Base-by-base conservation (phyloP, 225 moss, liverwort and hornwort genomes). In the Marchantia polymorpha region DNA sequence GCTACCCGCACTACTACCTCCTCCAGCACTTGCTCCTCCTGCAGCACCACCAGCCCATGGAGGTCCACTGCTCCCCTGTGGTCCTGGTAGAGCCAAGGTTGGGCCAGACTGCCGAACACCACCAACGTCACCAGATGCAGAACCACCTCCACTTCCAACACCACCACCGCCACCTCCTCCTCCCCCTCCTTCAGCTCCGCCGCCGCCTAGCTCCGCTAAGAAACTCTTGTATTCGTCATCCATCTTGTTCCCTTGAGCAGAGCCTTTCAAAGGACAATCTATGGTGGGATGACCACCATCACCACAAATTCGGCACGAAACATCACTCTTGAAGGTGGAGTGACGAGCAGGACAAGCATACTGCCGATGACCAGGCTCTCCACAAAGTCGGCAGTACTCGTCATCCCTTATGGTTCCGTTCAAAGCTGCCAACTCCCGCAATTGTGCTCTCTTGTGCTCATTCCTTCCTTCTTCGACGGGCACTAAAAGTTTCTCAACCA, bases 251-350 rank as follows among this genome's bases (percentile, higher is more conserved):
- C 97, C 97, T 88, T 94, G 97, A 9, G 94, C 92, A 39, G 97
- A 99, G 25, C 93, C 93, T 86, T 99, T 99, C 8, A 99, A 82
- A 69, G 97, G 97, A 87, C 97, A 99, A 83, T 99, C 97, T 52
- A 99, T 94, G 17, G 94, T 99, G n/a, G 97, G 97, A 86, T 99
- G 97, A 31, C 97, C 97, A 85, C 97, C 97, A 77, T 99, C 97
- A 19, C 97, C 97, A 75, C 97, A 99, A 69, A 99, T 99, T 72
- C 97, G 92, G 74, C 97, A 99, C 14, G 92, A 92, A 54, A 99
- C 97, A 79, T 99, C 97, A 72, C 97, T 99, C 68, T 99, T 99
- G 69, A 99, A 99, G 10, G 97, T 99, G 26, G 97, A 99, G 83
- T 94, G 91, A 53, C 97, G 91, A 49, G 97, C 93, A 81, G 97